Evolutionary conservation across 2,329 filamentous ascomycete genomes (phyloP), one percentile per base, ranked within the genome.

Genomic region (Gliomastix tumulicola): DNA sequence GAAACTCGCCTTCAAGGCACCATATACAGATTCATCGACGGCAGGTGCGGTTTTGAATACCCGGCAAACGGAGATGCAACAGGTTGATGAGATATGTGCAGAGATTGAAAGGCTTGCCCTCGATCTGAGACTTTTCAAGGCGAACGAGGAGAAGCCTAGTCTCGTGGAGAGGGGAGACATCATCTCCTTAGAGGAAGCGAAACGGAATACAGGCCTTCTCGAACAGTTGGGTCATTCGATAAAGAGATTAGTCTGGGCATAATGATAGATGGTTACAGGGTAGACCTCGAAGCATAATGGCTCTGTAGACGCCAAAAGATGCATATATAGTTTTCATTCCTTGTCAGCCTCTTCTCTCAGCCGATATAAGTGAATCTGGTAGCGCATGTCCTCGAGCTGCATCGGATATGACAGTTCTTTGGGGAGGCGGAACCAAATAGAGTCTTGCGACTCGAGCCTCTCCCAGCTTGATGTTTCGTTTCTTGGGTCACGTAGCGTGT

Each of bases 181-280:
- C 35, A 87, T 98, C 36, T 86, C 81, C 18, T 57, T 94, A 36
- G 79, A 78, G 3, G 88, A 96, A 53, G 92, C 92, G 39, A 90
- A 78, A 71, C 84, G 76, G 66, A 88, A 82, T 42, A 96, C 90
- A 0, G 86, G 88, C 0, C 70, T 94, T 49, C 58, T 97, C 36
- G 90, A 96, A 60, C 82, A 90, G 56, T 62, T 94, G 51, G 87
- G 88, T 3, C 88, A 97, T 66, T 84, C 83, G 41, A 71, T 97
- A 50, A 96, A 95, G 75, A 94, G 87, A 68, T 63, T 97, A 55
- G 88, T 98, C 11, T 97, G 92, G 92, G 75, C 74, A 33, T 73
- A 51, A 44, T 40, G 38, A 46, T 49, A n/a, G n/a, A n/a, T n/a
- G n/a, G n/a, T n/a, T n/a, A 49, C 35, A 28, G 25, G 17, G 25